phyloP scores from a whole-genome alignment of 106 monocot species.

The Dioscorea alata region DNA sequence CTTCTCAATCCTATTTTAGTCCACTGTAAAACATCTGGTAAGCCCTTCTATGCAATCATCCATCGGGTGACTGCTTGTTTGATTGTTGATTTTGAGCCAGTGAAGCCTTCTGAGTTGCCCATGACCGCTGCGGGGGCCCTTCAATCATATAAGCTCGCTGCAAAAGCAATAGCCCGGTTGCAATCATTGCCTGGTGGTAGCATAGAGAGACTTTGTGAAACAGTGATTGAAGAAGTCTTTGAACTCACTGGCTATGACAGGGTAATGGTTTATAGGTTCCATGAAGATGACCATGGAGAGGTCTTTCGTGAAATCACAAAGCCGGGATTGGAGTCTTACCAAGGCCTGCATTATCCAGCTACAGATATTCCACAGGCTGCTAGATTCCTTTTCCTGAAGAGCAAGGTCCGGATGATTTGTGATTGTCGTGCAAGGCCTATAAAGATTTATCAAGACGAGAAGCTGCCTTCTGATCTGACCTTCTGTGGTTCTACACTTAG shows the following conservation, averaged over 20 bases:
- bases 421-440: constrained; percentile 33
- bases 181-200: constrained; percentile 71
- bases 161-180: constrained; percentile 68
- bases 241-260: constrained; percentile 90
- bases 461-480: constrained; percentile 19
- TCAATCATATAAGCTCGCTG: constrained; percentile 91
- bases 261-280: constrained; percentile 52
- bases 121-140: constrained; percentile 81
- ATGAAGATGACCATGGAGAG: constrained; percentile 58
- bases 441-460: constrained; percentile 18
- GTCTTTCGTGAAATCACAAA: constrained; percentile 33
- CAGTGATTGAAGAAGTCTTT: constrained; percentile 66
- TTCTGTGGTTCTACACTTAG: constrained; percentile 40
- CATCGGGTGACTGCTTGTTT: constrained; percentile 58
- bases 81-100: constrained; percentile 78
- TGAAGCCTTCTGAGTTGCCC: constrained; percentile 59
- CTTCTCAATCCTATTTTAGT: constrained; percentile 83
- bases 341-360: constrained; percentile 47
- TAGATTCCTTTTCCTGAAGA: constrained; percentile 36
- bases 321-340: constrained; percentile 34
- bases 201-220: constrained; percentile 58
- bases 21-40: constrained; percentile 71
- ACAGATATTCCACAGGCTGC: constrained; percentile 50
- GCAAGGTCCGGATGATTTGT: constrained; percentile 30
- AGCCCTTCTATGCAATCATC: constrained; percentile 81